These are phyloP conservation scores for Termitomyces sp. DNA, from an alignment of 1,284 basidiomycete species.

Conservation along the genomic window DNA sequence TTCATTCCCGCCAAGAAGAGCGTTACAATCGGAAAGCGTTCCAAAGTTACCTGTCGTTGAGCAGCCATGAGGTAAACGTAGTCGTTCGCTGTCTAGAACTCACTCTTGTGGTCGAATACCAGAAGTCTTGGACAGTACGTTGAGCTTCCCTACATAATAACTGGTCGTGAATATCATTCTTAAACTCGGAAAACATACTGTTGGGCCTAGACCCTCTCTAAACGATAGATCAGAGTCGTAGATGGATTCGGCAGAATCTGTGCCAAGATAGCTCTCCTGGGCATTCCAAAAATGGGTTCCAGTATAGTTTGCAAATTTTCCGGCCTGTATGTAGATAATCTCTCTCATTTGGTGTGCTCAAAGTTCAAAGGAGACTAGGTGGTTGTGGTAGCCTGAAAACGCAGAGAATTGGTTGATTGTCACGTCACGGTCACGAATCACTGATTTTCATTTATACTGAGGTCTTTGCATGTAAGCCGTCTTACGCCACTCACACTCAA, in stretches of 20 bases:
- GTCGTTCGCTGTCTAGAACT: conserved; percentile 11
- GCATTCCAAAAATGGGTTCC: conserved; percentile 81
- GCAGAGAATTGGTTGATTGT: background rate
- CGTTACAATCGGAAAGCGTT: conserved; percentile 39
- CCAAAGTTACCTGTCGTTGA: conserved; percentile 56
- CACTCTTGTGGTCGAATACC: conserved; percentile 63
- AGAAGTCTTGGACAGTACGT: conserved; percentile 62
- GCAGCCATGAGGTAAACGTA: background rate
- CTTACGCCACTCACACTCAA: too few relatives aligned
- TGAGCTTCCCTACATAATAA: conserved; percentile 38
- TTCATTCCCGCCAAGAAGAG: conserved; percentile 29
- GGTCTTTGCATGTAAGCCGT: too few relatives aligned
- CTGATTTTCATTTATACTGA: too few relatives aligned
- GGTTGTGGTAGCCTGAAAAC: background rate
- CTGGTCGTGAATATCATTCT: background rate
- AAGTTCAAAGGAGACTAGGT: background rate
- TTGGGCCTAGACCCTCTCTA: conserved; percentile 46
- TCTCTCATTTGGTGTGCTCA: conserved; percentile 52
- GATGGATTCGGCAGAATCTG: conserved; percentile 38
- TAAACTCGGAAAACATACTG: conserved; percentile 31
- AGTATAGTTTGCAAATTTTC: conserved; percentile 57
- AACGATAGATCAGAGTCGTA: conserved; percentile 59
- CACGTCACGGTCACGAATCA: conserved; percentile 8
- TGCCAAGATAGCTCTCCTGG: conserved; percentile 62
- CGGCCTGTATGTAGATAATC: conserved; percentile 73